Conservation (phyloP, 352 stramenopile genomes). For the Phytopythium vexans region DNA sequence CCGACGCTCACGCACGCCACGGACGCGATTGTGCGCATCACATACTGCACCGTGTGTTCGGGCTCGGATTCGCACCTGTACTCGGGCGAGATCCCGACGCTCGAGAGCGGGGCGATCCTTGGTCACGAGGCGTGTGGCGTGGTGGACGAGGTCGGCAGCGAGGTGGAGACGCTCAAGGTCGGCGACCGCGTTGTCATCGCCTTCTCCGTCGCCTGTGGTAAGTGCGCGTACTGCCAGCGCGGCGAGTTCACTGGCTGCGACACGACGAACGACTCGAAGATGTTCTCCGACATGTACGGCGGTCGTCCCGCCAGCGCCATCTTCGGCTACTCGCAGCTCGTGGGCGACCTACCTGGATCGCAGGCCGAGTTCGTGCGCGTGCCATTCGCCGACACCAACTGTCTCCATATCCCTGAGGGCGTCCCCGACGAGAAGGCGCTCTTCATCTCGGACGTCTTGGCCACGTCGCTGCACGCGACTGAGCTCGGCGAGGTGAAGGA, state of each 20-base stretch:
- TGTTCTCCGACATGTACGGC: conserved; percentile 35
- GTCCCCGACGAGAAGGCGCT: conserved; percentile 37
- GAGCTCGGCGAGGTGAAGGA: conserved; percentile 23
- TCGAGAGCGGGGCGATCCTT: conserved; percentile 33
- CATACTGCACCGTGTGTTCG: conserved; percentile 28
- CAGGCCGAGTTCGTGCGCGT: conserved; percentile 55
- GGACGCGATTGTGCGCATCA: conserved; percentile 26
- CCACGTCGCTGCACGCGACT: conserved; percentile 32
- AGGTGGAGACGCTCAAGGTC: conserved; percentile 23
- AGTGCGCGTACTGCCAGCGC: conserved; percentile 29
- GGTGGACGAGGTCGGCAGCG: conserved; percentile 25
- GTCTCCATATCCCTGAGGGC: conserved; percentile 16
- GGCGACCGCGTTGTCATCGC: conserved; percentile 44
- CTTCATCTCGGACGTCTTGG: conserved; percentile 37
- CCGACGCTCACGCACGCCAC: conserved; percentile 26
- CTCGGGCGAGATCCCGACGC: conserved; percentile 30
- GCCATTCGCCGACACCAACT: conserved; percentile 43
- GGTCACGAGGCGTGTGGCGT: conserved; percentile 42
- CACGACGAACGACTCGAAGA: conserved; percentile 35
- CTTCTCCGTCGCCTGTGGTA: conserved; percentile 35
- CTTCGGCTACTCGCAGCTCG: conserved; percentile 29
- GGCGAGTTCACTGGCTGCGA: conserved; percentile 40
- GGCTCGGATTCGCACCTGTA: conserved; percentile 36
- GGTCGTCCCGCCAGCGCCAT: conserved; percentile 28
- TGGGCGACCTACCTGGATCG: conserved; percentile 39